These are phyloP conservation scores for Nicotiana sylvestris DNA, from an alignment of 257 asterid genomes.

Conservation along the genomic window DNA sequence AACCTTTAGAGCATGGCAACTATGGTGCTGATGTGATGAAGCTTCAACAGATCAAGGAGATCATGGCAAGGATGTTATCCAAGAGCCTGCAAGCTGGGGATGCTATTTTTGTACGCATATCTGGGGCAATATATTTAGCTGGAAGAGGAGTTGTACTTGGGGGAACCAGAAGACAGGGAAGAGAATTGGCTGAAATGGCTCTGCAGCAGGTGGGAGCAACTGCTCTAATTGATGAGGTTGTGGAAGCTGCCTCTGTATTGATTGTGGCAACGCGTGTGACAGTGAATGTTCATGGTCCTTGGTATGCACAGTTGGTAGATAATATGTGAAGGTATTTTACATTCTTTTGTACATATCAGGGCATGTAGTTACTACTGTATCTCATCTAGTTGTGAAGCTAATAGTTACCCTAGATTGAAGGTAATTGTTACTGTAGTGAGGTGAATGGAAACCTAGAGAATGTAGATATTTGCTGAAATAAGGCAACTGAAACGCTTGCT, in stretches of 20 bases:
- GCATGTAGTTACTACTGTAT: background rate
- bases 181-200: constrained; percentile 55
- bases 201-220: constrained; percentile 74
- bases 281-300: constrained; percentile 66
- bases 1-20: constrained; percentile 18
- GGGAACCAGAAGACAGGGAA: constrained; percentile 48
- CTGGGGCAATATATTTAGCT: constrained; percentile 59
- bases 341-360: constrained; percentile 11
- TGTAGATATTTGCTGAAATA: background rate
- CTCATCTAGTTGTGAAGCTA: background rate
- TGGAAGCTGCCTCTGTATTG: constrained; percentile 46
- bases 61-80: constrained; percentile 76
- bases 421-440: background rate
- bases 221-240: constrained; percentile 43
- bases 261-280: constrained; percentile 58
- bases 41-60: constrained; percentile 45
- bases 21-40: constrained; percentile 23
- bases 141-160: constrained; percentile 63
- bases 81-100: constrained; percentile 82
- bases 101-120: constrained; percentile 49
- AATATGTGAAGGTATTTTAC: constrained; percentile 22
- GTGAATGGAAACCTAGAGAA: background rate
- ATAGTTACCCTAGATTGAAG: background rate
- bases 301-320: constrained; percentile 52
- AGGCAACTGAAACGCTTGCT: background rate